A percentile compares a stretch with the other conserved stretches of the same genome.
phyloP scores from a whole-genome alignment of 805 yeast genomes.

The Metschnikowia henanensis region DNA sequence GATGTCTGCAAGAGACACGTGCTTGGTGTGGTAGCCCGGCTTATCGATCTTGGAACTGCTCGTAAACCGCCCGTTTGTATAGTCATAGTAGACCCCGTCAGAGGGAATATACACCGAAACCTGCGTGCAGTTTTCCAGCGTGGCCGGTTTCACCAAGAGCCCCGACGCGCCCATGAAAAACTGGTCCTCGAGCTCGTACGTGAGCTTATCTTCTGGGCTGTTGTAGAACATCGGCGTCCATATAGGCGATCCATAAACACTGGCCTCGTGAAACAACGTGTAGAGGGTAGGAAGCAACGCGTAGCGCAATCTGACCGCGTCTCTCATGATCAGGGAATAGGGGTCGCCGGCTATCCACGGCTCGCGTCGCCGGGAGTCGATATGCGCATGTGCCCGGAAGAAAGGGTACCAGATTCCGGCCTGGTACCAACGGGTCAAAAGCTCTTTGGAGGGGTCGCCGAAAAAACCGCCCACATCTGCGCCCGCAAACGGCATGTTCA shows the following conservation, averaged over 20 bases:
- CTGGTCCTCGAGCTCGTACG: slow-evolving; percentile 73
- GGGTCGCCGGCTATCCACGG: slow-evolving; percentile 88
- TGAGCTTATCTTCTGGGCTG: slow-evolving; percentile 43
- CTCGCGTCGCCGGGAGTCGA: slow-evolving; percentile 88
- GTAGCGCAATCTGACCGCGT: slow-evolving; percentile 75
- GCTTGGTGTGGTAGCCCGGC: slow-evolving; percentile 37
- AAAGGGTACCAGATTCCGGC: slow-evolving; percentile 96
- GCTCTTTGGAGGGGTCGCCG: slow-evolving; percentile 81
- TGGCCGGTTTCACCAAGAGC: slow-evolving; percentile 78
- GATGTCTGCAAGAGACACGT: slow-evolving; percentile 54
- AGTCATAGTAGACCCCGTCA: slow-evolving; percentile 56
- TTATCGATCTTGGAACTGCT: neutral
- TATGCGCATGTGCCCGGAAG: slow-evolving; percentile 95
- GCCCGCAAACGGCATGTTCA: slow-evolving; percentile 90
- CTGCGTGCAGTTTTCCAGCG: slow-evolving; percentile 46
- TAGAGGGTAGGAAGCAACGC: slow-evolving; percentile 75
- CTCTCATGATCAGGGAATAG: slow-evolving; percentile 60
- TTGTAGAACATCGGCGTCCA: slow-evolving; percentile 67
- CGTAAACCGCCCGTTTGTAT: slow-evolving; percentile 32
- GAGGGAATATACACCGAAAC: slow-evolving; percentile 55
- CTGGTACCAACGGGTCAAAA: slow-evolving; percentile 92
- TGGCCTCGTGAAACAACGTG: slow-evolving; percentile 70
- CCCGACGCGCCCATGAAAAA: slow-evolving; percentile 76
- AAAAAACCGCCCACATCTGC: slow-evolving; percentile 98
- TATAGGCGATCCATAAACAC: slow-evolving; percentile 64